Base-by-base conservation (phyloP, 2,329 filamentous ascomycete species). In the Ciborinia camelliae region DNA sequence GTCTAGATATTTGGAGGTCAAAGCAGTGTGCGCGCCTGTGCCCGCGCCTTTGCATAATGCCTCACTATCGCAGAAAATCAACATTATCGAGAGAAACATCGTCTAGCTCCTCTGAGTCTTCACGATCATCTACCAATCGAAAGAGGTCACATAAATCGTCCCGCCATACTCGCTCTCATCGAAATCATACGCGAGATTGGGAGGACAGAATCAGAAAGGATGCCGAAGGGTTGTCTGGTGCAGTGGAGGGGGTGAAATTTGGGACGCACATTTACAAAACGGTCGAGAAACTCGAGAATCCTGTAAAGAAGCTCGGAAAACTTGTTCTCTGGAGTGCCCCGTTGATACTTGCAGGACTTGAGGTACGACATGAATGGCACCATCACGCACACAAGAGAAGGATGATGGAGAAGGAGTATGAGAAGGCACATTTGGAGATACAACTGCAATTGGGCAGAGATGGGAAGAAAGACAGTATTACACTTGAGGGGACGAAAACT, bases 381-480 rank as follows among this genome's bases (percentile, higher is more conserved):
- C 45, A 64, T 26, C 55, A 64, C 12, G 32, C 39, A n/a, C 63
- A 64, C 28, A 61, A 64, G 37, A 48, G 63, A 20, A 52, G 48
- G 8, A 64, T 64, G 63, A 62, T 60, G 55, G 63, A 64, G 10
- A 64, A 64, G 30, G 63, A 64, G 26, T 64, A 61, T 26, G 63
- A 64, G 57, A 64, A 64, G 48, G 63, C 63, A 6, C 63, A 64
- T 23, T 32, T 64, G 28, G 63, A 64, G 28, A 39, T 64, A 28
- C 55, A 64, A 12, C 10, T 64, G n/a, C 45, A 64, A 26, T 23
- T 54, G 57, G 48, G 18, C 9, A 64, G 32, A 23, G 35, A 48
- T 23, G 63, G 52, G 6, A 64, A 51, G 45, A 45, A 41, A 4
- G 51, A 63, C 18, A 37, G 32, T n/a, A 5, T 51, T 10, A 18